Base-by-base conservation (phyloP, 768 basidiomycete species). In the Inosperma sp. region DNA sequence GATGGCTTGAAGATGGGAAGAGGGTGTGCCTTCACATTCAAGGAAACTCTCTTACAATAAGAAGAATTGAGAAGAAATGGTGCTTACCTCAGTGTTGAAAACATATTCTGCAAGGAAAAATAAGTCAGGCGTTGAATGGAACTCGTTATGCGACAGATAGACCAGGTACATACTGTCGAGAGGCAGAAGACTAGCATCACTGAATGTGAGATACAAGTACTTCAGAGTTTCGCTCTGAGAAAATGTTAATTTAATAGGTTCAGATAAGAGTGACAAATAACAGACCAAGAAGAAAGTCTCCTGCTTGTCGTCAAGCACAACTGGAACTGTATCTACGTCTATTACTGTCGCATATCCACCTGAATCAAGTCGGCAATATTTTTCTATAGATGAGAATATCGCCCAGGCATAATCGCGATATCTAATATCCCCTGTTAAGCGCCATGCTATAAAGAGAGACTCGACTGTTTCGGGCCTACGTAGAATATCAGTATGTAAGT, bases 391-490 rank as follows among this genome's bases (percentile, higher is more conserved):
- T 62, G 87, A 74, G 74, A 96, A 97, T 54, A 96, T 93, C 17
- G 72, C 65, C 93, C 93, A 96, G 17, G 89, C 93, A 59, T 82
- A 79, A 16, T 85, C 79, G 12, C 94, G 82, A 63, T 94, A 97
- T 22, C 76, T 72, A 23, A 76, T 70, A 59, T 96, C 83, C 5
- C 92, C 92, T 2, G 94, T 95, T 4, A 93, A 72, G n/a, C 94
- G 81, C 67, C 77, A 96, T 1, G 92, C 93, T 36, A 93, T 72
- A 75, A 97, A 95, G 33, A 96, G 81, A 1, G 90, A 93, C 65
- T 98, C 94, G 21, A 93, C 80, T 2, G 94, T 98, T 72, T 98
- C 94, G 2, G 94, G 94, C n/a, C n/a, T n/a, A n/a, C n/a, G n/a
- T n/a, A n/a, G n/a, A n/a, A n/a, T n/a, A n/a, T n/a, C n/a, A n/a